Evolutionary conservation across 192 early-diverging fungal species (phyloP).

Genomic region (Entomortierella beljakovae): DNA sequence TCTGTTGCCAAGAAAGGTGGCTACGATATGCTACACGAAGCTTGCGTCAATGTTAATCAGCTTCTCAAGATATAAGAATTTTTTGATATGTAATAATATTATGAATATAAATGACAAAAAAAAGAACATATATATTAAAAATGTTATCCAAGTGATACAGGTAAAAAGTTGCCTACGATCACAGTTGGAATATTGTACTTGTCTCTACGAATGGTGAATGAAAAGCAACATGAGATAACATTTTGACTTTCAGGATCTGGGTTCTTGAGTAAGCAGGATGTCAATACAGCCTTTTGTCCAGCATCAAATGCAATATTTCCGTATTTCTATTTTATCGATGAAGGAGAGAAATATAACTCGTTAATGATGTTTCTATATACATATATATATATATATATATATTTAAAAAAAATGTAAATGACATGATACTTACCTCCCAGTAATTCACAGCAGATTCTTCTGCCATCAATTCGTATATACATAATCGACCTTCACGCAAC

Average conservation of each 20-base stretch:
- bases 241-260: slow-evolving; percentile 63
- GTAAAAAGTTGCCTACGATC: slow-evolving; percentile 51
- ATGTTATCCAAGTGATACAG: slow-evolving; percentile 39
- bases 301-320: slow-evolving; percentile 98
- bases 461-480: slow-evolving; percentile 72
- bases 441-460: slow-evolving; percentile 97
- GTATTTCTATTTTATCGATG: slow-evolving; percentile 80
- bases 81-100: neutral
- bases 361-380: neutral
- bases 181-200: slow-evolving; percentile 85
- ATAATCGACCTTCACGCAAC: slow-evolving; percentile 71
- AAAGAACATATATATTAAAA: neutral
- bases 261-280: slow-evolving; percentile 86
- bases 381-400: neutral
- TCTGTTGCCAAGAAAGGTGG: slow-evolving; percentile 40
- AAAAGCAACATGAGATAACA: slow-evolving; percentile 88
- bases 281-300: slow-evolving; percentile 95
- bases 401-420: neutral
- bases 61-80: slow-evolving; percentile 12
- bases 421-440: slow-evolving; percentile 81
- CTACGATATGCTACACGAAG: slow-evolving; percentile 31
- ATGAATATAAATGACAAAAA: neutral
- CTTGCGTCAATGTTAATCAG: slow-evolving; percentile 39
- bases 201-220: slow-evolving; percentile 95
- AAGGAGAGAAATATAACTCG: neutral